Percentiles rank a stretch among this genome's conserved stretches.
Conservation (phyloP, 352 stramenopile genomes). For the Pythium coloratum region DNA sequence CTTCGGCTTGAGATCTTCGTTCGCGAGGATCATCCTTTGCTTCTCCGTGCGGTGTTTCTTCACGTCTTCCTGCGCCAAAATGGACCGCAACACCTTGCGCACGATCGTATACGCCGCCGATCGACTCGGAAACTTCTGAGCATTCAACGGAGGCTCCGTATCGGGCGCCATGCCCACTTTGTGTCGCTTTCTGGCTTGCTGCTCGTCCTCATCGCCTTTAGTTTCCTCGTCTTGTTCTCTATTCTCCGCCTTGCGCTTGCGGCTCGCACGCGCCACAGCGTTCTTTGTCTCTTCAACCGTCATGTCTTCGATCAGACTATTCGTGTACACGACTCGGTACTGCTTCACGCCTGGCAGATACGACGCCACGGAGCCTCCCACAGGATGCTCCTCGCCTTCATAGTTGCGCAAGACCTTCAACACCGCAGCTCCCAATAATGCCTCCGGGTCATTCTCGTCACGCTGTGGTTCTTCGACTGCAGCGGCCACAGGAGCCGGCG, state of each 20-base stretch:
- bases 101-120: slow-evolving; percentile 48
- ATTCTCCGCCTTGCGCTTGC: slow-evolving; percentile 21
- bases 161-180: slow-evolving; percentile 16
- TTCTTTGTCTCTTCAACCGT: slow-evolving; percentile 37
- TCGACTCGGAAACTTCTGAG: slow-evolving; percentile 48
- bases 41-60: slow-evolving; percentile 50
- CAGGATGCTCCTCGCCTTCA: slow-evolving; percentile 40
- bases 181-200: slow-evolving; percentile 22
- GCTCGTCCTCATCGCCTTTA: slow-evolving; percentile 24
- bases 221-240: slow-evolving; percentile 6
- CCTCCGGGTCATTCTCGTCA: slow-evolving; percentile 36
- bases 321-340: slow-evolving; percentile 49
- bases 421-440: slow-evolving; percentile 39
- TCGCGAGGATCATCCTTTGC: slow-evolving; percentile 53
- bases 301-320: slow-evolving; percentile 50
- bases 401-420: slow-evolving; percentile 51
- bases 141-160: slow-evolving; percentile 36
- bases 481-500: slow-evolving; percentile 5
- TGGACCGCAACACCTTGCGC: slow-evolving; percentile 48
- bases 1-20: slow-evolving; percentile 67
- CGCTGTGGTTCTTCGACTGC: background rate
- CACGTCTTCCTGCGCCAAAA: slow-evolving; percentile 54
- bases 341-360: slow-evolving; percentile 43
- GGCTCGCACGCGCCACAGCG: slow-evolving; percentile 12
- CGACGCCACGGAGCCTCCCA: slow-evolving; percentile 43